Percentiles rank a stretch among this genome's conserved stretches.
phyloP scores from a whole-genome alignment of 2,329 filamentous ascomycete genomes.

The Arthroderma sp. region DNA sequence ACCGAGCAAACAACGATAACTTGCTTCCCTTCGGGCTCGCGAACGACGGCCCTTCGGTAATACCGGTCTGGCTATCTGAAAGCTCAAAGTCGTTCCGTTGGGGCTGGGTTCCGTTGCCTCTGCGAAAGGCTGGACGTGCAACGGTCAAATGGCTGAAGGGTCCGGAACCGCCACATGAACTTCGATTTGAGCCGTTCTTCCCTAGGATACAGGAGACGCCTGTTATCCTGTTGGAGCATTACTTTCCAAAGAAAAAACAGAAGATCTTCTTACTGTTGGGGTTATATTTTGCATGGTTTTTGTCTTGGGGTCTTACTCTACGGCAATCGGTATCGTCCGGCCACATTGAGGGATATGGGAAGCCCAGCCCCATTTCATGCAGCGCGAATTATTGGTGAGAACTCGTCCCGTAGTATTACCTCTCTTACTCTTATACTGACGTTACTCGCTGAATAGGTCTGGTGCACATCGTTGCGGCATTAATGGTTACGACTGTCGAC shows the following conservation, averaged over 20 bases:
- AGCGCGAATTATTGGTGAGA: slow-evolving; percentile 36
- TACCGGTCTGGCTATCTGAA: slow-evolving; percentile 39
- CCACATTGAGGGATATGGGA: slow-evolving; percentile 39
- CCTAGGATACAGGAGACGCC: slow-evolving; percentile 38
- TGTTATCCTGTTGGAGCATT: slow-evolving; percentile 31
- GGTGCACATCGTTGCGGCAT: slow-evolving; percentile 40
- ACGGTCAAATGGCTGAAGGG: slow-evolving; percentile 37
- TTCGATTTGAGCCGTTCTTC: slow-evolving; percentile 37
- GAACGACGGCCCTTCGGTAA: slow-evolving; percentile 17
- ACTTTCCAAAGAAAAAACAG: slow-evolving; percentile 37
- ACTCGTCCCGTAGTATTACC: not conserved
- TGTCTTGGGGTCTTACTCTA: slow-evolving; percentile 37
- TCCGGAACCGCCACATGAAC: slow-evolving; percentile 35
- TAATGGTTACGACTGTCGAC: slow-evolving; percentile 45
- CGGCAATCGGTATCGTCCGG: slow-evolving; percentile 36
- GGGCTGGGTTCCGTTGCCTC: slow-evolving; percentile 37
- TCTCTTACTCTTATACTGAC: not conserved
- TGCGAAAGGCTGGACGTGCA: slow-evolving; percentile 35
- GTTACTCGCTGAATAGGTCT: slow-evolving; percentile 20
- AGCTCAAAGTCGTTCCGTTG: slow-evolving; percentile 37
- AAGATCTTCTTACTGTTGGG: slow-evolving; percentile 33
- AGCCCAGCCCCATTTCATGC: slow-evolving; percentile 36
- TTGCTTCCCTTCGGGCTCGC: slow-evolving; percentile 13
- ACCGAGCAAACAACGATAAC: slow-evolving; percentile 24
- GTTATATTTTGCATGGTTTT: slow-evolving; percentile 37